Evolutionary conservation across 768 basidiomycete species (phyloP).

Genomic region (Calvatia gigantea): DNA sequence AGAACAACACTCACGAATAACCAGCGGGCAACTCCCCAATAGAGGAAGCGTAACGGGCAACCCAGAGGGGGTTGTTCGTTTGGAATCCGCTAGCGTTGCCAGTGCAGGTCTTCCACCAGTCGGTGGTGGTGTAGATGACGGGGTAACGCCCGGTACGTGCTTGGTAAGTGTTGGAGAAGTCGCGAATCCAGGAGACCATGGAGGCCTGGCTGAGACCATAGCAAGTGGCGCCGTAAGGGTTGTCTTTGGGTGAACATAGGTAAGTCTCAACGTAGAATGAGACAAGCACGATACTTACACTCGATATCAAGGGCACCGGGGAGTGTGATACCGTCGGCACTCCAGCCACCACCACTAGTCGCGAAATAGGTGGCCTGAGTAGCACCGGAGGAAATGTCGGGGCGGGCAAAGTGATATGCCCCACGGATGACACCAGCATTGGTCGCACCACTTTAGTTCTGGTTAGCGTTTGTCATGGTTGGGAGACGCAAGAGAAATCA

Average conservation of each 20-base stretch:
- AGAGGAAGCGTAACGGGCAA: conserved; percentile 48
- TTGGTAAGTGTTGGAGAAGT: conserved; percentile 61
- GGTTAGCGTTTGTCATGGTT: neutral
- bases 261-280: neutral
- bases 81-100: conserved; percentile 52
- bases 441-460: conserved; percentile 47
- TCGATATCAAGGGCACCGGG: conserved; percentile 66
- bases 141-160: conserved; percentile 42
- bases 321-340: conserved; percentile 51
- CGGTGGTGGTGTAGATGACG: conserved; percentile 49
- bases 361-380: conserved; percentile 59
- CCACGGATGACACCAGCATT: conserved; percentile 58
- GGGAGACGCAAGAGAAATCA: neutral
- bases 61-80: conserved; percentile 54
- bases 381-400: conserved; percentile 32
- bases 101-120: conserved; percentile 70
- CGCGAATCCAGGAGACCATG: conserved; percentile 63
- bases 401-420: conserved; percentile 54
- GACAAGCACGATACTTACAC: conserved; percentile 27
- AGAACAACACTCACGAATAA: conserved; percentile 36
- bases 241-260: no score
- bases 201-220: conserved; percentile 47
- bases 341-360: conserved; percentile 58
- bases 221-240: conserved; percentile 50
- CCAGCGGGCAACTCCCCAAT: conserved; percentile 58